Percentiles rank a stretch among this genome's conserved stretches.
These are phyloP conservation scores for Saraca asoca DNA, from an alignment of 331 rosid species.

Conservation along the genomic window DNA sequence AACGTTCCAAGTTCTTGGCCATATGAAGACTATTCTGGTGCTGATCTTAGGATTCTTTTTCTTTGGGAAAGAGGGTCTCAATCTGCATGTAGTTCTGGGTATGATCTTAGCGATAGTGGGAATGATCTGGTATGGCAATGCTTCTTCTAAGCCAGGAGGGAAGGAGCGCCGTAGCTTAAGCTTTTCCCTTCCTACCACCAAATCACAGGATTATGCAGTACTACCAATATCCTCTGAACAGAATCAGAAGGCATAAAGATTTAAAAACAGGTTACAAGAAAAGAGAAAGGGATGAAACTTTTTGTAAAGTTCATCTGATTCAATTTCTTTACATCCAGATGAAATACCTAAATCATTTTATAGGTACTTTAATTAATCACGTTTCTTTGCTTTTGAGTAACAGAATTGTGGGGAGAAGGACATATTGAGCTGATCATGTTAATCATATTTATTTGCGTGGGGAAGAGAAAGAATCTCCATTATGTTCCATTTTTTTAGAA, in stretches of 20 bases:
- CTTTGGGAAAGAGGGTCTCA: slow-evolving; percentile 95
- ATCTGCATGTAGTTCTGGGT: slow-evolving; percentile 79
- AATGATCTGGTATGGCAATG: slow-evolving; percentile 98
- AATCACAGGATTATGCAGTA: slow-evolving; percentile 54
- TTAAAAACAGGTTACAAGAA: slow-evolving; percentile 34
- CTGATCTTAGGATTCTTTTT: slow-evolving; percentile 82
- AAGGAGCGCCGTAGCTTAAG: slow-evolving; percentile 65
- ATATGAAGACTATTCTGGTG: slow-evolving; percentile 94
- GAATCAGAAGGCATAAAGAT: slow-evolving; percentile 61
- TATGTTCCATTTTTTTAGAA: slow-evolving; percentile 40
- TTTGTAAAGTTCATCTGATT: slow-evolving; percentile 43
- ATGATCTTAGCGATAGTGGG: slow-evolving; percentile 81
- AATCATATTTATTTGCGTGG: neutral
- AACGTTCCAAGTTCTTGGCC: slow-evolving; percentile 93
- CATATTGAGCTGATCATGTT: neutral
- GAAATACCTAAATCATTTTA: slow-evolving; percentile 39
- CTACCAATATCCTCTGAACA: slow-evolving; percentile 55
- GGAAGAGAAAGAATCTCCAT: slow-evolving; percentile 1
- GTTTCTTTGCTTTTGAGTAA: slow-evolving; percentile 36
- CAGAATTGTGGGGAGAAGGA: slow-evolving; percentile 34
- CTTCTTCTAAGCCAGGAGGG: slow-evolving; percentile 93
- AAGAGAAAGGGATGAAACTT: slow-evolving; percentile 28
- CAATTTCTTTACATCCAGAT: slow-evolving; percentile 36
- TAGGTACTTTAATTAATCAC: slow-evolving; percentile 16
- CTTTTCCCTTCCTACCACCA: slow-evolving; percentile 47